phyloP scores from a whole-genome alignment of 2,329 filamentous ascomycete species.

The Scopulariopsis brevicaulis region DNA sequence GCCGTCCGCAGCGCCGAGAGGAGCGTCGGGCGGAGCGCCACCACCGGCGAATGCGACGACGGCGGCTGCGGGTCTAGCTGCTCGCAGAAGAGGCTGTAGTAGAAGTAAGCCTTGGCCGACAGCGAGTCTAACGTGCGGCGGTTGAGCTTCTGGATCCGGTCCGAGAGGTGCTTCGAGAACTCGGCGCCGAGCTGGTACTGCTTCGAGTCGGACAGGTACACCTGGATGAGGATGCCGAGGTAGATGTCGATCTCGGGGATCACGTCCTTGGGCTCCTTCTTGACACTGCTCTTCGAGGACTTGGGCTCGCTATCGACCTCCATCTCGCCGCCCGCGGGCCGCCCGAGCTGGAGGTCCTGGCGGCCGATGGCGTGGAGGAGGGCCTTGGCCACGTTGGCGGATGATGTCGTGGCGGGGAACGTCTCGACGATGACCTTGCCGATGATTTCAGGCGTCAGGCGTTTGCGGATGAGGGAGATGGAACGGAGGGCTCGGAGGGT shows the following conservation, averaged over 20 bases:
- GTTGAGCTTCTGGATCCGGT: conserved; percentile 80
- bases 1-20: conserved; percentile 84
- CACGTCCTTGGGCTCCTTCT: conserved; percentile 62
- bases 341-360: conserved; percentile 51
- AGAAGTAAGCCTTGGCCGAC: conserved; percentile 94
- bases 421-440: conserved; percentile 72
- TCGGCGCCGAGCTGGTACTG: conserved; percentile 68
- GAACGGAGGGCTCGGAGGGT: conserved; percentile 87
- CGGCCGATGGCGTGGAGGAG: conserved; percentile 61
- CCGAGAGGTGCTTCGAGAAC: conserved; percentile 75
- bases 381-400: conserved; percentile 55
- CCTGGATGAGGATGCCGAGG: conserved; percentile 75
- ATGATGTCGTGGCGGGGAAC: conserved; percentile 51
- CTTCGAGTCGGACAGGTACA: conserved; percentile 79
- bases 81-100: conserved; percentile 93
- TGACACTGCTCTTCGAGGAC: conserved; percentile 38
- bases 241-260: conserved; percentile 85
- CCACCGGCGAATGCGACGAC: conserved; percentile 77
- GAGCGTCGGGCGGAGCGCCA: conserved; percentile 75
- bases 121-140: conserved; percentile 88
- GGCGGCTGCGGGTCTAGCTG: conserved; percentile 78
- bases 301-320: conserved; percentile 53
- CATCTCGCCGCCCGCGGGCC: conserved; percentile 48
- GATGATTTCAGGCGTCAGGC: conserved; percentile 71
- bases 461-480: conserved; percentile 91